phyloP scores from a whole-genome alignment of 352 stramenopile genomes.

The Phytophthora constricta region DNA sequence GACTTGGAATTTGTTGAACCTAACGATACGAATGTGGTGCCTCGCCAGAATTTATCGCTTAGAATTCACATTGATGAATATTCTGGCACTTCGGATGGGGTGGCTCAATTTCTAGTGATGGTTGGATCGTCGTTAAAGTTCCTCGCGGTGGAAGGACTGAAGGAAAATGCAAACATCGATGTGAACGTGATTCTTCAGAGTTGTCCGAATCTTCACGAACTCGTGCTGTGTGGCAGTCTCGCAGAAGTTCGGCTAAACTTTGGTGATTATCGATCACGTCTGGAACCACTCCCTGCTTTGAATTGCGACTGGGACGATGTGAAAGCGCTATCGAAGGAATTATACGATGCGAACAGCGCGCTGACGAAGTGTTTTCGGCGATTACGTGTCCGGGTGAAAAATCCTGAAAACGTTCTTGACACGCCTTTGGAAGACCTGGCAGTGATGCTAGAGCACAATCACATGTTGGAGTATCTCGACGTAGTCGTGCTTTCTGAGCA shows the following conservation, averaged over 20 bases:
- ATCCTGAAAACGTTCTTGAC: neutral
- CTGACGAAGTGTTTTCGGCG: neutral
- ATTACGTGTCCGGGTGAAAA: neutral
- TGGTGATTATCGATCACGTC: neutral
- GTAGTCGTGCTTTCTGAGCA: neutral
- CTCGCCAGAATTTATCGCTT: conserved; percentile 2
- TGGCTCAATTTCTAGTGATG: neutral
- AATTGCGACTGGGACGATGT: neutral
- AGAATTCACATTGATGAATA: conserved; percentile 7
- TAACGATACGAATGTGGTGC: neutral
- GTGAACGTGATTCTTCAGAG: conserved; percentile 1
- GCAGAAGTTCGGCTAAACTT: neutral
- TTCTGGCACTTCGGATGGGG: neutral
- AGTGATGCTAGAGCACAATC: neutral
- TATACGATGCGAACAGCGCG: neutral
- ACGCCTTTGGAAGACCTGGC: too few relatives aligned
- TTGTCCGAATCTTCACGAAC: conserved; percentile 1
- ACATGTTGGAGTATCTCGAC: neutral
- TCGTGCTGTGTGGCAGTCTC: neutral
- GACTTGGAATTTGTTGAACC: conserved; percentile 5
- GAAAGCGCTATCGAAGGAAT: neutral
- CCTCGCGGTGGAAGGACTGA: conserved; percentile 3
- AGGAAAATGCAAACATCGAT: neutral
- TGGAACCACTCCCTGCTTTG: neutral
- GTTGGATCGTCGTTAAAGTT: conserved; percentile 3